phyloP scores from a whole-genome alignment of 176 grass and related monocot species.

The Panicum miliaceum region DNA sequence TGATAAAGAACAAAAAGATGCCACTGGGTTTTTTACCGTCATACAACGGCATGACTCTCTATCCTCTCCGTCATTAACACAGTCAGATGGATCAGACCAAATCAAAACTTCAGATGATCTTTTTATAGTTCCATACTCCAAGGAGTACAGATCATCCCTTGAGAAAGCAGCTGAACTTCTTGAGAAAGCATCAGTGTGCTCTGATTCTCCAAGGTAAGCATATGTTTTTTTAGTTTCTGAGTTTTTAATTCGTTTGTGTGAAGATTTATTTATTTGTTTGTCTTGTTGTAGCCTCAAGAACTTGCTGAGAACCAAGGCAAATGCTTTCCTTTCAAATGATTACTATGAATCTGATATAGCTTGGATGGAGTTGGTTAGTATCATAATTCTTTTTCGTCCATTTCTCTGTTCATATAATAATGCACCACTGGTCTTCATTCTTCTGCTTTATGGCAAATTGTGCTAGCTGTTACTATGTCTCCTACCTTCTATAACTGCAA shows the following conservation, averaged over 20 bases:
- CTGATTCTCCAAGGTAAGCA: slow-evolving; percentile 79
- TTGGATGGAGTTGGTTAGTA: slow-evolving; percentile 96
- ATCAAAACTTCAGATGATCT: slow-evolving; percentile 69
- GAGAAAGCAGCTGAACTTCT: slow-evolving; percentile 75
- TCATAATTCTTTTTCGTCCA: slow-evolving; percentile 30
- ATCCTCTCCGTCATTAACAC: slow-evolving; percentile 26
- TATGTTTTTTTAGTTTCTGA: slow-evolving; percentile 16
- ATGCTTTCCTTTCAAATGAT: slow-evolving; percentile 93
- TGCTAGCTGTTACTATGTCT: not conserved
- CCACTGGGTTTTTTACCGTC: slow-evolving; percentile 81
- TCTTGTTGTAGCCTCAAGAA: slow-evolving; percentile 74
- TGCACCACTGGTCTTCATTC: not conserved
- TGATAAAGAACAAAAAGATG: slow-evolving; percentile 70
- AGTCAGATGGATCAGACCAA: slow-evolving; percentile 35
- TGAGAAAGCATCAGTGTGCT: slow-evolving; percentile 69
- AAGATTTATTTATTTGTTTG: slow-evolving; percentile 36
- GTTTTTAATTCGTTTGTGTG: slow-evolving; percentile 19
- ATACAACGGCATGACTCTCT: slow-evolving; percentile 68
- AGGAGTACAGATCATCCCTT: slow-evolving; percentile 77
- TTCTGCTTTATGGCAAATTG: not conserved
- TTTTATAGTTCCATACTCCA: slow-evolving; percentile 77
- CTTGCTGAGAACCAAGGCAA: slow-evolving; percentile 81
- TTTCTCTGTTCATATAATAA: slow-evolving; percentile 14
- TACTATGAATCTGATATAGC: slow-evolving; percentile 98
- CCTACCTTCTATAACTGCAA: slow-evolving; percentile 1